These are phyloP conservation scores for Odonthalia washingtoniensis DNA, from an alignment of 31 red algal species.

Conservation along the genomic window DNA sequence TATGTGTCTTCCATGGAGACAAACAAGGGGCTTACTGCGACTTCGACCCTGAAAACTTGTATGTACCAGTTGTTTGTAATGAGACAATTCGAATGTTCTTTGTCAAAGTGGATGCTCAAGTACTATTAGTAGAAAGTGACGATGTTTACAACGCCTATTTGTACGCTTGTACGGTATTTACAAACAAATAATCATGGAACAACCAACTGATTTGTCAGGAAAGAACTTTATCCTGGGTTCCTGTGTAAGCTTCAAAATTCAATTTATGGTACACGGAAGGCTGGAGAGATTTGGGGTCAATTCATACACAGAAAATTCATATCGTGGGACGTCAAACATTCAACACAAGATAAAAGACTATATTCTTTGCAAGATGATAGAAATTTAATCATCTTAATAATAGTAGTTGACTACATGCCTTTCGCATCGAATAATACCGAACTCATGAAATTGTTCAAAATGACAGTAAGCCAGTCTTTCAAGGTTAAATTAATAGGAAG, in stretches of 20 bases:
- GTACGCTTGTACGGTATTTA: slow-evolving; percentile 19
- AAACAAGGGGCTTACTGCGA: slow-evolving; percentile 13
- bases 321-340: slow-evolving; percentile 5
- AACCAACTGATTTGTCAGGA: slow-evolving; percentile 12
- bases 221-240: not conserved
- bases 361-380: not conserved
- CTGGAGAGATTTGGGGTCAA: slow-evolving; percentile 3
- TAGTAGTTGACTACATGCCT: slow-evolving; percentile 19
- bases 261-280: slow-evolving; percentile 1
- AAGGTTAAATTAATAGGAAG: slow-evolving; percentile 11
- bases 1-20: slow-evolving; percentile 8
- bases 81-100: slow-evolving; percentile 36
- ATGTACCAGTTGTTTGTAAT: slow-evolving; percentile 34
- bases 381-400: slow-evolving; percentile 7
- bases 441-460: slow-evolving; percentile 7
- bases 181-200: slow-evolving; percentile 23
- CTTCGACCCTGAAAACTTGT: slow-evolving; percentile 29
- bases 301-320: not conserved
- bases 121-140: not conserved
- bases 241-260: slow-evolving; percentile 8
- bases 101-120: slow-evolving; percentile 34
- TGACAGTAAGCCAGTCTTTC: not conserved
- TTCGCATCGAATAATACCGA: not conserved
- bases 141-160: slow-evolving; percentile 40
- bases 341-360: not conserved